phyloP scores from a whole-genome alignment of 768 basidiomycete genomes.

The Candolleomyces aberdarensis region DNA sequence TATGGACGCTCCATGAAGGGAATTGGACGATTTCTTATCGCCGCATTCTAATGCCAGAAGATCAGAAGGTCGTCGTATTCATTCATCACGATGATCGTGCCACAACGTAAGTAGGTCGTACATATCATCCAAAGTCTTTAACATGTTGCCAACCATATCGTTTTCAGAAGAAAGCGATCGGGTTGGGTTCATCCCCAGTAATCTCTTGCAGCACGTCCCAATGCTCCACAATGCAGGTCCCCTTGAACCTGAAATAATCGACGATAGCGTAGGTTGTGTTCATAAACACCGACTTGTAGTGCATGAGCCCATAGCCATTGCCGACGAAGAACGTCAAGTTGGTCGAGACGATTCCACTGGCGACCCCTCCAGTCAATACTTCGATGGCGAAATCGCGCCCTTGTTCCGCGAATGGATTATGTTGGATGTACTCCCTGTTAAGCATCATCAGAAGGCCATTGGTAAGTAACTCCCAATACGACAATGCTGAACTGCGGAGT shows the following conservation, averaged over 20 bases:
- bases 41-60: too few relatives aligned
- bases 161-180: conserved; percentile 7
- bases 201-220: conserved; percentile 9
- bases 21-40: too few relatives aligned
- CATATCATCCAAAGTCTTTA: too few relatives aligned
- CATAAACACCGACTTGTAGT: not conserved
- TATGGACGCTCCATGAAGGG: too few relatives aligned
- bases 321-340: conserved; percentile 1
- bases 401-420: conserved; percentile 3
- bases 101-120: too few relatives aligned
- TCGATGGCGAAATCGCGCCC: conserved; percentile 4
- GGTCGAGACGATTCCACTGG: not conserved
- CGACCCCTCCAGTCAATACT: not conserved
- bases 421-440: conserved; percentile 1
- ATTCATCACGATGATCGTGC: too few relatives aligned
- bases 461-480: too few relatives aligned
- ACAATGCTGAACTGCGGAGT: not conserved
- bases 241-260: conserved; percentile 9
- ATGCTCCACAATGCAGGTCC: conserved; percentile 8
- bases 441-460: too few relatives aligned
- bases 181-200: conserved; percentile 3
- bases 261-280: not conserved
- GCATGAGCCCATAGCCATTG: conserved; percentile 1
- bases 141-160: too few relatives aligned
- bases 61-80: too few relatives aligned